phyloP scores from a whole-genome alignment of 2,329 filamentous ascomycete genomes.

The Rutstroemia sp. region DNA sequence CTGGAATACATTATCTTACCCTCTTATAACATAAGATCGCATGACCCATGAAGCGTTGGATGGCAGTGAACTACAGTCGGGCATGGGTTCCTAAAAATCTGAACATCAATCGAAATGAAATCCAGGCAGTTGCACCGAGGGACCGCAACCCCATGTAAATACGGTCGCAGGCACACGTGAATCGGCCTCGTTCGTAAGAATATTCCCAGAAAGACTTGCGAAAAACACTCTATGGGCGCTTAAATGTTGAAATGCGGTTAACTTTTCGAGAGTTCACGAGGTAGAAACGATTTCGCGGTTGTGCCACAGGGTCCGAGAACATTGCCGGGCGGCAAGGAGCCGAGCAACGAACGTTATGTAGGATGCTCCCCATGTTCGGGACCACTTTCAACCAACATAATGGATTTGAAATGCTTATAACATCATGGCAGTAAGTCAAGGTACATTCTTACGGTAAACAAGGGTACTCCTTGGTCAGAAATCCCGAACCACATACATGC shows the following conservation, averaged over 20 bases:
- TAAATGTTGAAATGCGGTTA: background rate
- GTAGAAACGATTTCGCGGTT: background rate
- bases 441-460: background rate
- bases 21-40: background rate
- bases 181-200: too few relatives aligned
- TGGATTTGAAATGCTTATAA: background rate
- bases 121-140: background rate
- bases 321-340: background rate
- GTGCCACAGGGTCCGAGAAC: background rate
- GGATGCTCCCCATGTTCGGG: background rate
- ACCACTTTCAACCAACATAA: constrained; percentile 1
- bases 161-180: too few relatives aligned
- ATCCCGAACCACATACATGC: background rate
- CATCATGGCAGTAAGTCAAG: too few relatives aligned
- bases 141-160: background rate
- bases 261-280: too few relatives aligned
- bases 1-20: too few relatives aligned
- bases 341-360: background rate
- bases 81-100: background rate
- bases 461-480: background rate
- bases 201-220: too few relatives aligned
- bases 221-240: background rate
- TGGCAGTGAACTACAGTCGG: background rate
- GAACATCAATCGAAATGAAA: background rate
- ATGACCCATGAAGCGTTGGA: background rate